Evolutionary conservation across 2,329 filamentous ascomycete genomes (phyloP), one percentile per base, ranked within the genome.

Genomic region (Penicillium vulpinum): DNA sequence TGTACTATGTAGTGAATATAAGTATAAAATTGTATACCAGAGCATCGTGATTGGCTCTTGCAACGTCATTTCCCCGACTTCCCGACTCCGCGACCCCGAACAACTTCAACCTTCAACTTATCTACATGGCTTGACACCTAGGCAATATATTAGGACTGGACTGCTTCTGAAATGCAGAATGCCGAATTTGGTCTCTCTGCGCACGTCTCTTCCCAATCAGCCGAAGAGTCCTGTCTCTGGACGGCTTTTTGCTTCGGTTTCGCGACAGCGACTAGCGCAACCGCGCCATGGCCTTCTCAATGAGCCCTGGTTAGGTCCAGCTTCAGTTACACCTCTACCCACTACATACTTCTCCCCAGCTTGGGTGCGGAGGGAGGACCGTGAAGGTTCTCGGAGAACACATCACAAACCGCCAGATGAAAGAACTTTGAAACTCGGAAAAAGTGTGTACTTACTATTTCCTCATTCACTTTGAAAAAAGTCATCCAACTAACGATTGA

Each of bases 341-440:
- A 56, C 55, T 16, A 56, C 66, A 44, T 62, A 66, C 40, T 72
- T 73, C 51, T 69, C 67, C 11, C 66, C 63, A 41, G 62, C 65
- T 41, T 38, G 65, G 40, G 54, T 60, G 18, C 60, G 59, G 46
- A 57, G 57, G 48, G 62, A 62, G 1, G 38, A 71, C 22, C 65
- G 65, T 6, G 54, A 66, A 18, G 61, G 60, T 11, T 57, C 64
- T 9, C 50, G 10, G 8, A 56, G 62, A 16, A 56, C 66, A 31
- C 78, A 81, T 62, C 74, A 78, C 58, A 77, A 80, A 62, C 80
- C 81, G 10, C 80, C 82, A 26, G 81, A 86, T 65, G 82, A 86
- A 71, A 80, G 85, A 59, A 83, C 83, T 8, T 59, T 87, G 54
- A 86, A 86, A 71, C 76, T 88, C 10, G 85, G 85, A 35, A 84